Percentiles rank a stretch among this genome's conserved stretches.
These are phyloP conservation scores for Cladosporium velox DNA, from an alignment of 2,329 filamentous ascomycete species.

Conservation along the genomic window DNA sequence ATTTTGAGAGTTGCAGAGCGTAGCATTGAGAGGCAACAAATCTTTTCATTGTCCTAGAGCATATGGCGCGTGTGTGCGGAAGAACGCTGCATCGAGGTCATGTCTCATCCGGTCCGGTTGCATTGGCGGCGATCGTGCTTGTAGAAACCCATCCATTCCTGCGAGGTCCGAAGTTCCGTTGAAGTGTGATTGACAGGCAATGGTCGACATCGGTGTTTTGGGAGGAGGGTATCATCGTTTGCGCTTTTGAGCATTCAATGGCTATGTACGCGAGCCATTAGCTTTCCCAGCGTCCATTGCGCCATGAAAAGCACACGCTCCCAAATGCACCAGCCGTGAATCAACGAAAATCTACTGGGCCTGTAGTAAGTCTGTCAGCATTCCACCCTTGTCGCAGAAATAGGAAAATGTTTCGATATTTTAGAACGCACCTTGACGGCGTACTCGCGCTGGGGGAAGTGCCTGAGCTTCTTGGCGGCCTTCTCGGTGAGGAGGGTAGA, in stretches of 20 bases:
- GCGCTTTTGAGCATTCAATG: constrained; percentile 21
- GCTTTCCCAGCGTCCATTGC: constrained; percentile 18
- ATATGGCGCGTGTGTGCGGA: not conserved
- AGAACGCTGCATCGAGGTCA: not conserved
- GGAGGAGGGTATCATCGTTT: constrained; percentile 21
- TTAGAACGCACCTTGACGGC: constrained; percentile 80
- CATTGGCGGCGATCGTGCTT: not conserved
- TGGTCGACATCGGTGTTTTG: constrained; percentile 4
- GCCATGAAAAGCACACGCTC: constrained; percentile 23
- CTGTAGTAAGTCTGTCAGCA: constrained; percentile 11
- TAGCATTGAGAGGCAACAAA: not conserved
- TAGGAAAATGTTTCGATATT: not conserved
- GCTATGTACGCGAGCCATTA: constrained; percentile 20
- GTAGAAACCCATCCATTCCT: not conserved
- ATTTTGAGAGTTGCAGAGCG: not conserved
- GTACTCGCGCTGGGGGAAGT: constrained; percentile 99
- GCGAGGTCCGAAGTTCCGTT: not conserved
- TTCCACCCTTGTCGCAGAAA: not conserved
- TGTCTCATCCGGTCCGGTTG: not conserved
- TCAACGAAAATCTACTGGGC: constrained; percentile 21
- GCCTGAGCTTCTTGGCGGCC: constrained; percentile 91
- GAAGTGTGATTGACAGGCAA: constrained; percentile 2
- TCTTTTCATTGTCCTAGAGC: not conserved
- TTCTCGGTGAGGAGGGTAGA: constrained; percentile 81
- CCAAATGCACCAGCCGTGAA: constrained; percentile 20